phyloP scores from a whole-genome alignment of 2,329 filamentous ascomycete genomes.

The Claviceps purpurea region DNA sequence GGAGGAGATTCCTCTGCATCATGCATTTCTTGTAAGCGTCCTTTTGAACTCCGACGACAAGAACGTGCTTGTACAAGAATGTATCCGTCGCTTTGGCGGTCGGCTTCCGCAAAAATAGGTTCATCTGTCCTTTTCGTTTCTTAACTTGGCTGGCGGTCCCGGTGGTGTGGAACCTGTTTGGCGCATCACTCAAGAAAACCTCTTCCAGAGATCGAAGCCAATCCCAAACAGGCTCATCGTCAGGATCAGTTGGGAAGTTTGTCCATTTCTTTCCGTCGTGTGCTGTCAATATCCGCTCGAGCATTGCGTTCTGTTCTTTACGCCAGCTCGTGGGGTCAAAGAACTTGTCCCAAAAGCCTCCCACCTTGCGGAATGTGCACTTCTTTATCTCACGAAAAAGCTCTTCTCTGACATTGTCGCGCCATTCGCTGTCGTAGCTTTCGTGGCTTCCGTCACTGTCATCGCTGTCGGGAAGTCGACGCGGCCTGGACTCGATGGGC shows the following conservation, averaged over 20 bases:
- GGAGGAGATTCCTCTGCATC: slow-evolving; percentile 10
- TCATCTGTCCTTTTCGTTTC: slow-evolving; percentile 11
- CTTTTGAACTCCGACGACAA: slow-evolving; percentile 12
- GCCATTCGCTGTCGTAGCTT: slow-evolving; percentile 3
- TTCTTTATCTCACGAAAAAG: slow-evolving; percentile 7
- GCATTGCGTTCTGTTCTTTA: slow-evolving; percentile 6
- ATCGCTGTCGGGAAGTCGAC: slow-evolving; percentile 6
- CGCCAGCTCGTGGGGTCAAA: slow-evolving; percentile 7
- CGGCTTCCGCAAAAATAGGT: slow-evolving; percentile 10
- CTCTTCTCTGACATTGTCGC: slow-evolving; percentile 3
- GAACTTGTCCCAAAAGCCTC: slow-evolving; percentile 8
- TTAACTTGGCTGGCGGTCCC: slow-evolving; percentile 10
- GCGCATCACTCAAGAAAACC: slow-evolving; percentile 5
- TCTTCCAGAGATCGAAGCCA: slow-evolving; percentile 5
- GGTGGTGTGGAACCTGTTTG: slow-evolving; percentile 9
- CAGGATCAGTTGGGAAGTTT: slow-evolving; percentile 5
- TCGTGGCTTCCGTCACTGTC: slow-evolving; percentile 3
- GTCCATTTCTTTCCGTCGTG: slow-evolving; percentile 9
- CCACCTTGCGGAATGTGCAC: slow-evolving; percentile 8
- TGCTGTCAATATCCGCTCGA: slow-evolving; percentile 1
- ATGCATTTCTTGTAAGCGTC: slow-evolving; percentile 4
- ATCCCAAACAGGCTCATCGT: slow-evolving; percentile 5
- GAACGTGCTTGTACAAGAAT: slow-evolving; percentile 10
- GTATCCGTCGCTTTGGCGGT: not conserved
- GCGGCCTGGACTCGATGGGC: slow-evolving; percentile 4